Evolutionary conservation across 1,284 basidiomycete species (phyloP), one percentile per base, ranked within the genome.

Genomic region (Takashimella koratensis): DNA sequence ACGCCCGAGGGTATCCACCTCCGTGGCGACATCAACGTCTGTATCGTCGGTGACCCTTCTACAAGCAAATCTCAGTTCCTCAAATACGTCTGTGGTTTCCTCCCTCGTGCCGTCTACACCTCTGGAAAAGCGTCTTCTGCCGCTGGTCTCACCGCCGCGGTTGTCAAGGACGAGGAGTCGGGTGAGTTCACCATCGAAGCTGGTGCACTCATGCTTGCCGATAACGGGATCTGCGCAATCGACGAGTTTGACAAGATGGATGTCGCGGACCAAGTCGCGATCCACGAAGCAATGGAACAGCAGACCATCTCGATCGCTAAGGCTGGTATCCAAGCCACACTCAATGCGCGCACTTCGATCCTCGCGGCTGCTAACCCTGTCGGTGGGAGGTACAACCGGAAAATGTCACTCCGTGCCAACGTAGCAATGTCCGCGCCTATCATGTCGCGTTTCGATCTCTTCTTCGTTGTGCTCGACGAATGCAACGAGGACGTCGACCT

Each of bases 221-320:
- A 99, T 79, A 98, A 98, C 65, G 96, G 96, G 20, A 98, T 98
- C 73, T 99, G 96, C 70, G 94, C 95, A 13, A 98, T 99, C 68
- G 96, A 98, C 79, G 96, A 98, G 76, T 98, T 99, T 73, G 95
- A 99, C 83, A 99, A 99, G 79, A 99, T 98, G 96, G 95, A 98
- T 75, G 84, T 98, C 45, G 86, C 90, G 2, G 96, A 98, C 75
- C 96, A 98, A 75, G 93, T 98, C 43, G 96, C 96, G 30, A 98
- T 99, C 64, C 96, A 99, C 82, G 95, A 98, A 81, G 94, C 96
- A 2, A 98, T 98, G 95, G 95, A 98, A 84, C 95, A 98, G 78
- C 95, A 98, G 79, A 98, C 95, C 1, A 98, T 98, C 68, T 97
- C 93, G 30, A 98, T 98, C 63, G 96, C 96, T 50, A 98, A 99